Evolutionary conservation across 2,329 filamentous ascomycete species (phyloP).

Genomic region (Tolypocladium cylindrosporum): DNA sequence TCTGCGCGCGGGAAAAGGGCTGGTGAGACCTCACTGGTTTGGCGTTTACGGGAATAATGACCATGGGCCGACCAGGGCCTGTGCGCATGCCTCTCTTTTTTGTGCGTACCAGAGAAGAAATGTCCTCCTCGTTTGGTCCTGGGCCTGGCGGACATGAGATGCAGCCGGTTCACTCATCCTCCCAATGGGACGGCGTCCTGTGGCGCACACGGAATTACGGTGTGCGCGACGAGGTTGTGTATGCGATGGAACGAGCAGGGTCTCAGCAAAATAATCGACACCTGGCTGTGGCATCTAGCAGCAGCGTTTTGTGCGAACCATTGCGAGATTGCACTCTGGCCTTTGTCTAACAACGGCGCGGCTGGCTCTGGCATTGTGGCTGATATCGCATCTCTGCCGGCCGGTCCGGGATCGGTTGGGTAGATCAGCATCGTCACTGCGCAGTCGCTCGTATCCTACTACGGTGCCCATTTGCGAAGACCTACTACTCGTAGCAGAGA

Average conservation of each 20-base stretch:
- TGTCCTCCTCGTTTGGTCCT: not conserved
- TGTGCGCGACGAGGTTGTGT: not conserved
- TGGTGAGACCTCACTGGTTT: not conserved
- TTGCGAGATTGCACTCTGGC: not conserved
- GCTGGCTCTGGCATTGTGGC: not conserved
- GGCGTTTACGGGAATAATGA: not conserved
- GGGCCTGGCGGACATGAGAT: not conserved
- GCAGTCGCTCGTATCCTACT: not conserved
- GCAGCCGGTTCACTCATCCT: not conserved
- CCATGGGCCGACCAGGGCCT: not conserved
- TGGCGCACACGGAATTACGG: slow-evolving; percentile 3
- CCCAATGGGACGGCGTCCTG: slow-evolving; percentile 1
- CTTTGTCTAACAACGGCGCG: not conserved
- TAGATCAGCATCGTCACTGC: not conserved
- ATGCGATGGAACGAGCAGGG: not conserved
- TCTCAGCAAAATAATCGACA: not conserved
- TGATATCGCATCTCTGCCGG: not conserved
- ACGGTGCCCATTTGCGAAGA: not conserved
- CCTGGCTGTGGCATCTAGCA: not conserved
- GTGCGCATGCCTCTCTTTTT: not conserved
- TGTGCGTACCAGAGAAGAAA: not conserved
- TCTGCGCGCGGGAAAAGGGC: not conserved
- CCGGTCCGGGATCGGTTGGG: not conserved
- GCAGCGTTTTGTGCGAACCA: not conserved
- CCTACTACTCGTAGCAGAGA: not conserved